Evolutionary conservation across 2,329 filamentous ascomycete species (phyloP).

Genomic region (Verticillium nonalfalfae): DNA sequence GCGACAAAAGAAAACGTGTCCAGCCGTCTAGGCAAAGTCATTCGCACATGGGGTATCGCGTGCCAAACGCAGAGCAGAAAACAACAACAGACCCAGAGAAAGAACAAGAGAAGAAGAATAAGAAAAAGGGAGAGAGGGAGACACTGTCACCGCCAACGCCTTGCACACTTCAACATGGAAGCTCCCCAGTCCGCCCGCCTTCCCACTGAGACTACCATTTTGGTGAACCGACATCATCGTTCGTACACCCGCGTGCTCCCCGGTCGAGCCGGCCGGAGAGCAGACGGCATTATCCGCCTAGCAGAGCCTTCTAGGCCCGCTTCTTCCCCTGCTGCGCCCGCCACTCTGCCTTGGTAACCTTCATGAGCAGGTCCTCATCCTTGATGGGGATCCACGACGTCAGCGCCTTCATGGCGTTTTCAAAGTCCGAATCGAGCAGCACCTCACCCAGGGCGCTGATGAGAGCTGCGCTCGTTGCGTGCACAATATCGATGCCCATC

Average conservation of each 20-base stretch:
- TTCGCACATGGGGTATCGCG: background rate
- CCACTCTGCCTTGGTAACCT: conserved; percentile 81
- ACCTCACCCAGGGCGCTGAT: conserved; percentile 88
- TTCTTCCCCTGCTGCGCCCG: conserved; percentile 53
- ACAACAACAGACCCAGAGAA: background rate
- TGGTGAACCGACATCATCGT: background rate
- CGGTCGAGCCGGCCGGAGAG: conserved; percentile 21
- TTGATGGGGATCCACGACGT: conserved; percentile 92
- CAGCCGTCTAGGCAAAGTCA: background rate
- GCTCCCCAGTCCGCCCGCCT: background rate
- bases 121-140: conserved; percentile 2
- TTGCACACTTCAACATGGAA: background rate
- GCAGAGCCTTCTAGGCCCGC: conserved; percentile 21
- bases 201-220: no score
- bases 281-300: conserved; percentile 64
- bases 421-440: conserved; percentile 87
- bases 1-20: background rate
- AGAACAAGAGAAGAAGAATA: conserved; percentile 4
- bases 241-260: background rate
- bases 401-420: conserved; percentile 95
- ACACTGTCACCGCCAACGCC: background rate
- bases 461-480: conserved; percentile 82
- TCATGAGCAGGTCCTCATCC: conserved; percentile 91
- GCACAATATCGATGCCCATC: conserved; percentile 78
- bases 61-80: background rate